Base-by-base conservation (phyloP, 495 filamentous ascomycete species). In the Podospora anserina region DNA sequence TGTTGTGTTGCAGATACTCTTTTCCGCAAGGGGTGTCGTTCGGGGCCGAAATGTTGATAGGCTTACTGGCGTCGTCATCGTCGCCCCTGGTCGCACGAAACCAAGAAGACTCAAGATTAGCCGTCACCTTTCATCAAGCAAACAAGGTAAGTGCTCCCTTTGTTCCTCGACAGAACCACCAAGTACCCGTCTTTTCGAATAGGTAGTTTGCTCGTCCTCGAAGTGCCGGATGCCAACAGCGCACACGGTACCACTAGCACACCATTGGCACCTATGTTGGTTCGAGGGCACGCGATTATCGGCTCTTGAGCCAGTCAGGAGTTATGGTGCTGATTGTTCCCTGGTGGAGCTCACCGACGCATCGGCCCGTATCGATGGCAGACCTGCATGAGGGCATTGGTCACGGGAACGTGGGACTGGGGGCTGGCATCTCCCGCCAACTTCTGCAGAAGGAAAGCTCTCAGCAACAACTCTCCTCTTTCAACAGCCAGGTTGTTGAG, bases 301-400 rank as follows among this genome's bases (percentile, higher is more conserved):
- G 39, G 7, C 13, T 49, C 39, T 49, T 49, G 13, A 27, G 58
- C 58, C 20, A 61, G 58, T 18, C 58, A 27, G 20, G 20, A 27
- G 11, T 20, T 11, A 16, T 26, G 23, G 11, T 16, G 32, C 16
- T 28, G 26, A 13, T 49, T 49, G 15, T 49, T 49, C 13, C 39
- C 5, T 9, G 39, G 39, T 16, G 13, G 39, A 49, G 30, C n/a
- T 64, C 18, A 58, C 58, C 23, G 20, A 57, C 62, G 62, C 67
- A 69, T 55, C 62, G 67, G 67, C 57, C 62, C 32, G 62, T 55
- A 27, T n/a, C 61, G 49, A 65, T 61, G 61, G 64, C 26, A 64
- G 61, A 27, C 66, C 63, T 69, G 54, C 20, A 61, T 60, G 61
- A n/a, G 39, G 39, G 39, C 13, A 49, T 49, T 49, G 39, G 39